phyloP scores from a whole-genome alignment of 2,329 filamentous ascomycete genomes.

The Clonostachys byssicola region DNA sequence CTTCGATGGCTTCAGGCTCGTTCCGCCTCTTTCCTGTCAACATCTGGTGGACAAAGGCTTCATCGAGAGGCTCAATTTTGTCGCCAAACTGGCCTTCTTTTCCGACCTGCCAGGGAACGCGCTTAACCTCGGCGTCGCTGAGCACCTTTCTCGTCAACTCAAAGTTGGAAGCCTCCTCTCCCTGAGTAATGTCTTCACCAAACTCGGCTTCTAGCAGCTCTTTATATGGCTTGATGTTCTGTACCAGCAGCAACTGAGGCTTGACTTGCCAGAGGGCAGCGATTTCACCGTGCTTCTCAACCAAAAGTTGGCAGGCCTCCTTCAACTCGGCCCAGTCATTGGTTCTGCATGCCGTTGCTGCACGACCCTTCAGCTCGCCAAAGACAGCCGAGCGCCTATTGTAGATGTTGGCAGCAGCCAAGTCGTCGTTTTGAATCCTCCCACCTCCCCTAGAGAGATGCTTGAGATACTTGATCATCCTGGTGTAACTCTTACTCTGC shows the following conservation, averaged over 20 bases:
- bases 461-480: slow-evolving; percentile 5
- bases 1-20: background rate
- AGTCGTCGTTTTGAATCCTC: slow-evolving; percentile 1
- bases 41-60: slow-evolving; percentile 73
- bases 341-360: slow-evolving; percentile 2
- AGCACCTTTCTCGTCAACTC: background rate
- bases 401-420: slow-evolving; percentile 6
- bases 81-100: slow-evolving; percentile 3
- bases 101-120: slow-evolving; percentile 5
- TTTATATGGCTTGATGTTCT: slow-evolving; percentile 3
- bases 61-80: slow-evolving; percentile 7
- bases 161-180: background rate
- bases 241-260: slow-evolving; percentile 2
- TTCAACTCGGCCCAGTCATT: slow-evolving; percentile 6
- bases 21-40: slow-evolving; percentile 73
- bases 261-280: slow-evolving; percentile 3
- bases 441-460: slow-evolving; percentile 6
- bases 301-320: slow-evolving; percentile 1
- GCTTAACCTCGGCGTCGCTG: slow-evolving; percentile 4
- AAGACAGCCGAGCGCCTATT: slow-evolving; percentile 9
- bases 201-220: slow-evolving; percentile 2
- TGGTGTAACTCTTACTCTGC: slow-evolving; percentile 6
- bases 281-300: slow-evolving; percentile 4
- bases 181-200: background rate
- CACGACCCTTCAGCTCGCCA: slow-evolving; percentile 4